Conservation (phyloP, 805 yeast genomes). For the Wickerhamiella occidentalis region DNA sequence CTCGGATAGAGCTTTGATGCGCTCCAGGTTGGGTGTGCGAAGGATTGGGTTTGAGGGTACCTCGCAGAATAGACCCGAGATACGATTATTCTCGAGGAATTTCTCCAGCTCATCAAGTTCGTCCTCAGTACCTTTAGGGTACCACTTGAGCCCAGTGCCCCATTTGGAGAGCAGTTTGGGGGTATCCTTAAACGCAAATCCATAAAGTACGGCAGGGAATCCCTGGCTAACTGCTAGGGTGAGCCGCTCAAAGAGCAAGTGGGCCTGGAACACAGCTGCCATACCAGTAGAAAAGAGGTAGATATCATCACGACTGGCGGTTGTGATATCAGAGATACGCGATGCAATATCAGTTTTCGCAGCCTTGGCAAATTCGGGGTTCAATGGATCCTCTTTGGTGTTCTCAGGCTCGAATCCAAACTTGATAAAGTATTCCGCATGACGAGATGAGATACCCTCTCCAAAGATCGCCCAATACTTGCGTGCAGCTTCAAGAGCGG, state of each 20-base stretch:
- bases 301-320: slow-evolving; percentile 37
- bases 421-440: slow-evolving; percentile 12
- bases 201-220: slow-evolving; percentile 37
- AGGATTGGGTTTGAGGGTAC: slow-evolving; percentile 70
- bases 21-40: slow-evolving; percentile 54
- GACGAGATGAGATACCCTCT: slow-evolving; percentile 10
- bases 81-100: slow-evolving; percentile 31
- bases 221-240: slow-evolving; percentile 12
- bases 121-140: slow-evolving; percentile 63
- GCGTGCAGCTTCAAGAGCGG: neutral
- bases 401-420: slow-evolving; percentile 82
- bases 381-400: slow-evolving; percentile 62
- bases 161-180: slow-evolving; percentile 58
- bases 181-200: slow-evolving; percentile 77
- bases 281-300: slow-evolving; percentile 66
- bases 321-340: neutral
- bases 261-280: slow-evolving; percentile 65
- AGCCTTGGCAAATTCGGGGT: slow-evolving; percentile 55
- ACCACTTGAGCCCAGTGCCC: slow-evolving; percentile 67
- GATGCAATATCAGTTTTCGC: slow-evolving; percentile 34
- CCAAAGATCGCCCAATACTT: slow-evolving; percentile 9
- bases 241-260: slow-evolving; percentile 30
- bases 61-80: slow-evolving; percentile 52
- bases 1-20: slow-evolving; percentile 44
- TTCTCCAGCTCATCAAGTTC: slow-evolving; percentile 42